Evolutionary conservation across 345 rosid genomes (phyloP), one percentile per base, ranked within the genome.

Genomic region (Brassica rapa): DNA sequence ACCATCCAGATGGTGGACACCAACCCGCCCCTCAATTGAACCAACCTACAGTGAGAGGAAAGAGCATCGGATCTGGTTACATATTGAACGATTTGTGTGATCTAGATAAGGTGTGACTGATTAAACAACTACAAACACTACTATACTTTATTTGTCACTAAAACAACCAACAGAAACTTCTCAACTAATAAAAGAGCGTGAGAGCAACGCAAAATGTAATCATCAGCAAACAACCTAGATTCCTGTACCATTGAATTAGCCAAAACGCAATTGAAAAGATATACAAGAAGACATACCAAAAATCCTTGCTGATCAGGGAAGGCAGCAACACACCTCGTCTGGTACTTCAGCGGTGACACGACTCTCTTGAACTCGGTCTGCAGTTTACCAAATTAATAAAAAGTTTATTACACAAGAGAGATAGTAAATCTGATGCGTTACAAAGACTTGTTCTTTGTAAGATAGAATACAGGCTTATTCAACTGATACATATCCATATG

Each of bases 281-380:
- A 35, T 61, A 12, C 33, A 51, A 10, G 33, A 70, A 70, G 25
- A 29, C 87, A 10, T 90, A 96, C 99, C 91, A 96, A 73, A 83
- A 95, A 91, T 32, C 99, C 99, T 86, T 91, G 97, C 84, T 95
- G 99, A 82, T 93, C 99, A 53, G 99, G 99, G 83, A 95, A 95
- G 74, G 97, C 96, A 62, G 97, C 92, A 66, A 96, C 88, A 83
- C 97, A 91, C 84, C 99, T 88, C 32, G 98, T 91, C 85, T 91
- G 99, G 85, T 96, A 91, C 88, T 93, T 93, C 78, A 96, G 80
- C 6, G 98, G 98, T 9, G 98, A 93, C 67, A 51, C 63, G 25
- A 96, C 86, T 84, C 95, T 96, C 88, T 91, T 96, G 89, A 83
- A 96, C 80, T 91, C 98, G 23, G 85, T 70, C 99, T 93, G 86